A percentile compares a stretch with the other conserved stretches of the same genome.
phyloP scores from a whole-genome alignment of 2,329 filamentous ascomycete genomes.

The Macrophomina phaseolina region DNA sequence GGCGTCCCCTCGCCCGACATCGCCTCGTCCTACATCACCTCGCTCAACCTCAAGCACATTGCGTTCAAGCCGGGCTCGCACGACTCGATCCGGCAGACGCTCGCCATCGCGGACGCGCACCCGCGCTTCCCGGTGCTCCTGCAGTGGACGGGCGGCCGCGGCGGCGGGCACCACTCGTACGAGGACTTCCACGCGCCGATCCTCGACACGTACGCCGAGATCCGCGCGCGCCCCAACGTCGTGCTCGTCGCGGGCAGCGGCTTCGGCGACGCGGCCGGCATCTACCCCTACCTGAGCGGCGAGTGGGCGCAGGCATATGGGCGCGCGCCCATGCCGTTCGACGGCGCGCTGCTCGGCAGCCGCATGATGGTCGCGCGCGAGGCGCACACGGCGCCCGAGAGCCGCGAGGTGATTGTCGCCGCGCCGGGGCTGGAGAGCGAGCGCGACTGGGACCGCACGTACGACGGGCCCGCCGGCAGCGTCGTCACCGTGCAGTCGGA shows the following conservation, averaged over 20 bases:
- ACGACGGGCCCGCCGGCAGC: slow-evolving; percentile 59
- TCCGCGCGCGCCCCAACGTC: slow-evolving; percentile 84
- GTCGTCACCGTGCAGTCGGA: slow-evolving; percentile 94
- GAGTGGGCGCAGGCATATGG: slow-evolving; percentile 85
- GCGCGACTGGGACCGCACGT: slow-evolving; percentile 87
- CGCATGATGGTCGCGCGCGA: slow-evolving; percentile 96
- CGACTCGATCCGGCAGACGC: slow-evolving; percentile 84
- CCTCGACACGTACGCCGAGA: slow-evolving; percentile 86
- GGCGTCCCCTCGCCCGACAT: slow-evolving; percentile 94
- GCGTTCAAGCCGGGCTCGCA: slow-evolving; percentile 91
- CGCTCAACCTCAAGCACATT: slow-evolving; percentile 90
- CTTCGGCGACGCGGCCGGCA: slow-evolving; percentile 88
- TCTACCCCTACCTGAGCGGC: slow-evolving; percentile 90
- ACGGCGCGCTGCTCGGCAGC: slow-evolving; percentile 88
- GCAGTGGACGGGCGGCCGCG: slow-evolving; percentile 94
- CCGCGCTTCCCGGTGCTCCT: slow-evolving; percentile 90
- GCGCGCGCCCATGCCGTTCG: slow-evolving; percentile 92
- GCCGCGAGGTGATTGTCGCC: slow-evolving; percentile 89
- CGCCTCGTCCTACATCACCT: slow-evolving; percentile 85
- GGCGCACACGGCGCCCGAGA: slow-evolving; percentile 82
- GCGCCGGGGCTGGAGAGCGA: slow-evolving; percentile 79
- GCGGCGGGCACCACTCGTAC: slow-evolving; percentile 91
- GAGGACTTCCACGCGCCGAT: slow-evolving; percentile 96
- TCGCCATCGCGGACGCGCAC: slow-evolving; percentile 94
- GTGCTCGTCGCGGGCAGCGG: slow-evolving; percentile 89